These are phyloP conservation scores for Dactylellina parvicollis DNA, from an alignment of 2,329 filamentous ascomycete genomes.

Conservation along the genomic window DNA sequence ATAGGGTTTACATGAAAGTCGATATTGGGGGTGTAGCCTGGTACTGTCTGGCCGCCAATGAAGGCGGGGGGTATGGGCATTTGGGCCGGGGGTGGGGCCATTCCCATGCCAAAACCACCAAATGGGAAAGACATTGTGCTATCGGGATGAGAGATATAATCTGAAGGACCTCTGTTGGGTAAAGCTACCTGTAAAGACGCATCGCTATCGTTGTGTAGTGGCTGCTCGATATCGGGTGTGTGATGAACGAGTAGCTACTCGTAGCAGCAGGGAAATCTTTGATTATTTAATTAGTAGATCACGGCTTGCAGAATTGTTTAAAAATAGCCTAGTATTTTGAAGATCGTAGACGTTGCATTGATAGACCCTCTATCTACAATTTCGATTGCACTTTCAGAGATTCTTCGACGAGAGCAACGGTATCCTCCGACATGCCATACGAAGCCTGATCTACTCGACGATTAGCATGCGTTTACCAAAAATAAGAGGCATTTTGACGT, in stretches of 20 bases:
- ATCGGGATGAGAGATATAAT: no score
- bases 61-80: neutral
- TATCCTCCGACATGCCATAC: conserved; percentile 76
- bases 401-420: conserved; percentile 73
- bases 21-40: conserved; percentile 31
- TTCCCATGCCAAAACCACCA: neutral
- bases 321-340: neutral
- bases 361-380: conserved; percentile 36
- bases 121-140: conserved; percentile 20
- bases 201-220: no score
- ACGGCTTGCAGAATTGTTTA: neutral
- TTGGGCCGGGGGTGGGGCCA: neutral
- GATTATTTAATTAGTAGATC: neutral
- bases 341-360: conserved; percentile 6
- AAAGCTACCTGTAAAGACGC: no score
- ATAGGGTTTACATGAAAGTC: conserved; percentile 39
- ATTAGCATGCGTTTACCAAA: conserved; percentile 33
- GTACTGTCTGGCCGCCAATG: neutral
- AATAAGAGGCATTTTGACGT: neutral
- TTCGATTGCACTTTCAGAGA: conserved; percentile 50
- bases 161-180: no score
- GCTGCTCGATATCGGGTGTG: no score
- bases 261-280: no score
- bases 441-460: conserved; percentile 64
- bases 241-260: no score